Conservation (phyloP, 345 rosid species). For the Mercurialis annua region DNA sequence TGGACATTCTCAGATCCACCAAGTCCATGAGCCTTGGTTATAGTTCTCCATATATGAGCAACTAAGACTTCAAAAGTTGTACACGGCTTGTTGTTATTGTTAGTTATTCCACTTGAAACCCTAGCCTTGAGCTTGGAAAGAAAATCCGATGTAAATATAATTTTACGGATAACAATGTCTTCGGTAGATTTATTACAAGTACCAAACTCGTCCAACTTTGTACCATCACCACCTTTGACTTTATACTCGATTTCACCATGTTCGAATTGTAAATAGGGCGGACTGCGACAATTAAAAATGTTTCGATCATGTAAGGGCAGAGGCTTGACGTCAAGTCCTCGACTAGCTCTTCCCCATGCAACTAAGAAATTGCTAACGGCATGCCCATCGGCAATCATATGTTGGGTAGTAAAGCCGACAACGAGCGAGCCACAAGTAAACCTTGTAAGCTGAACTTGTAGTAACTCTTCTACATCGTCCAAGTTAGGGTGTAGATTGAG, state of each 20-base stretch:
- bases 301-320: constrained; percentile 23
- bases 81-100: constrained; percentile 6
- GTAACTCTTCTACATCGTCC: constrained; percentile 31
- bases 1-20: constrained; percentile 15
- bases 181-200: too few relatives aligned
- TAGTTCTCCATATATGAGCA: constrained; percentile 33
- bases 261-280: constrained; percentile 22
- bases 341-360: constrained; percentile 34
- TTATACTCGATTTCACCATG: constrained; percentile 27
- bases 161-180: constrained; percentile 24
- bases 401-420: constrained; percentile 34
- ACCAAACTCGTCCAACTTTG: constrained; percentile 4
- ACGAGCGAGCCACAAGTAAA: constrained; percentile 35
- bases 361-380: constrained; percentile 32
- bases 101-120: constrained; percentile 9
- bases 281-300: constrained; percentile 24
- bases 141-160: constrained; percentile 30
- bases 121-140: constrained; percentile 27
- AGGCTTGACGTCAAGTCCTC: constrained; percentile 24
- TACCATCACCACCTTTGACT: constrained; percentile 8
- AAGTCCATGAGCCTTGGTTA: constrained; percentile 28
- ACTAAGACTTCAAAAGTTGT: constrained; percentile 29
- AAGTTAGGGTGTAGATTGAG: constrained; percentile 32
- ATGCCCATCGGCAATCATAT: constrained; percentile 32
- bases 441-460: constrained; percentile 35